A percentile compares a stretch with the other conserved stretches of the same genome.
Conservation (phyloP, 352 stramenopile species). For the Phytophthora fragariaefolia region DNA sequence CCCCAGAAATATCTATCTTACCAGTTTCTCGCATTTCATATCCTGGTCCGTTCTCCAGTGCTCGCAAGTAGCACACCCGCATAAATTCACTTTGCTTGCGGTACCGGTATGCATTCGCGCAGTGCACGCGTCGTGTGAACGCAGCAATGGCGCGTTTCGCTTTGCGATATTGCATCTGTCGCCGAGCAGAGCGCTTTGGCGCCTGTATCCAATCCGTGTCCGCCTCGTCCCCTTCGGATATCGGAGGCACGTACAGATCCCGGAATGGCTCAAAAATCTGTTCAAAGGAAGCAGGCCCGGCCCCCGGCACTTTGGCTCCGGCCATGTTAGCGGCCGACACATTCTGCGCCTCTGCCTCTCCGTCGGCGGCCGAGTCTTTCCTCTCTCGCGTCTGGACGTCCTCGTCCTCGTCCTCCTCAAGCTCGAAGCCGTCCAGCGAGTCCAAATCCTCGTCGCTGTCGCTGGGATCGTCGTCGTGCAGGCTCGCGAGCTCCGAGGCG, state of each 20-base stretch:
- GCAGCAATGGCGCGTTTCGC: conserved; percentile 42
- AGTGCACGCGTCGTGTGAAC: conserved; percentile 47
- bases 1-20: conserved; percentile 15
- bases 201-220: neutral
- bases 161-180: conserved; percentile 30
- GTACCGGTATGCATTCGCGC: conserved; percentile 57
- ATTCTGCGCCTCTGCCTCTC: conserved; percentile 17
- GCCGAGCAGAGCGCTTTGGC: conserved; percentile 8
- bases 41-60: conserved; percentile 49
- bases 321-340: neutral
- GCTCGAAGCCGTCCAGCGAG: conserved; percentile 36
- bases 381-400: conserved; percentile 19
- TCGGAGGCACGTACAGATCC: conserved; percentile 52
- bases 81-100: conserved; percentile 74
- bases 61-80: conserved; percentile 62
- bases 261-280: conserved; percentile 64
- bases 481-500: conserved; percentile 38
- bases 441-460: conserved; percentile 45
- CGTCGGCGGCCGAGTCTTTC: conserved; percentile 21
- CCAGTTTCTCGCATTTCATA: conserved; percentile 27
- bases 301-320: conserved; percentile 16
- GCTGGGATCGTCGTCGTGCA: conserved; percentile 34
- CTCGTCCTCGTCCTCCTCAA: conserved; percentile 36
- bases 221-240: neutral
- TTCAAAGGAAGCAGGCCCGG: conserved; percentile 42